phyloP scores from a whole-genome alignment of 345 rosid species.

The Alliaria petiolata region DNA sequence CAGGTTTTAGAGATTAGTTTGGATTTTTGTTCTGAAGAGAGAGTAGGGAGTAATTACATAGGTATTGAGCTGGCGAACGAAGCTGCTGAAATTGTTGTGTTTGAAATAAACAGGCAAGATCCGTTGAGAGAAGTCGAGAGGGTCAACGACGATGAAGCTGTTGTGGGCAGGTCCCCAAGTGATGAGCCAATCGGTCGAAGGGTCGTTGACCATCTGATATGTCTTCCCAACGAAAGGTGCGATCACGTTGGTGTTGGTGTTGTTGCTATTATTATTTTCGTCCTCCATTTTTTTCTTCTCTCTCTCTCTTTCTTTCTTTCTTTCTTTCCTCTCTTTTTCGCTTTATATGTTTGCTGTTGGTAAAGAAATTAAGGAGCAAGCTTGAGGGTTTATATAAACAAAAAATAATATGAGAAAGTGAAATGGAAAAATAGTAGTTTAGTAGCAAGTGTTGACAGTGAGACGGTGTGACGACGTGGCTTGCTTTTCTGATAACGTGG shows the following conservation, averaged over 20 bases:
- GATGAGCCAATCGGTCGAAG: slow-evolving; percentile 66
- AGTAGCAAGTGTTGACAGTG: too few relatives aligned
- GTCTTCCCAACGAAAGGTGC: slow-evolving; percentile 86
- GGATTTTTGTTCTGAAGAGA: background rate
- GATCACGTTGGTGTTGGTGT: slow-evolving; percentile 31
- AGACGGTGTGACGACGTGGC: background rate
- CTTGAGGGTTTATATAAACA: slow-evolving; percentile 26
- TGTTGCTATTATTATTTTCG: slow-evolving; percentile 9
- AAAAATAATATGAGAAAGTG: background rate
- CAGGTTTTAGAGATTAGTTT: background rate
- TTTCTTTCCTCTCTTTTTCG: background rate
- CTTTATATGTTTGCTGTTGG: slow-evolving; percentile 19
- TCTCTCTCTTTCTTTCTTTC: slow-evolving; percentile 1
- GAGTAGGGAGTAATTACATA: slow-evolving; percentile 40
- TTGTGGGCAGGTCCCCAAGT: slow-evolving; percentile 76
- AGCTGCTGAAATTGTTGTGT: slow-evolving; percentile 97
- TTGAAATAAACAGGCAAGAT: slow-evolving; percentile 87
- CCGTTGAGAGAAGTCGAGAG: slow-evolving; percentile 71
- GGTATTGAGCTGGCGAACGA: slow-evolving; percentile 91
- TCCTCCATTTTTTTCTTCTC: slow-evolving; percentile 40
- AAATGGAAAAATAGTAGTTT: background rate
- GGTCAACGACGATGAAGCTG: slow-evolving; percentile 87
- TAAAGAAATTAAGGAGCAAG: slow-evolving; percentile 16
- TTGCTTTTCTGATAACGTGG: background rate
- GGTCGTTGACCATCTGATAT: slow-evolving; percentile 92